These are phyloP conservation scores for Trichoderma gracile DNA, from an alignment of 2,329 filamentous ascomycete genomes.

Conservation along the genomic window DNA sequence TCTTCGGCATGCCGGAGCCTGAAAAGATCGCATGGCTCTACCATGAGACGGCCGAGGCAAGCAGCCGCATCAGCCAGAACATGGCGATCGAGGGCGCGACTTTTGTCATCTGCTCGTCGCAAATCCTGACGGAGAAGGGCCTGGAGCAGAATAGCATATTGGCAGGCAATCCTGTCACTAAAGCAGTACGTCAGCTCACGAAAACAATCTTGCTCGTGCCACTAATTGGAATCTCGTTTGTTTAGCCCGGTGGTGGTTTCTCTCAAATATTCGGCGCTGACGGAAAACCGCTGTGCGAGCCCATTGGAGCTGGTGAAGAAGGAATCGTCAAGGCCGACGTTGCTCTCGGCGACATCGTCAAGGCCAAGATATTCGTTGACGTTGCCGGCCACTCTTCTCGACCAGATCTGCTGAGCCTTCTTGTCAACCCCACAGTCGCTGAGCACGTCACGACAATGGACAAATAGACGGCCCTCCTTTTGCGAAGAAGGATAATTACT, in stretches of 20 bases:
- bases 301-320: constrained; percentile 33
- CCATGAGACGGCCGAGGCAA: constrained; percentile 39
- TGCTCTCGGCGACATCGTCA: constrained; percentile 50
- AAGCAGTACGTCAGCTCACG: constrained; percentile 28
- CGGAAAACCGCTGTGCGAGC: constrained; percentile 35
- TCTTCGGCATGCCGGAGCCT: constrained; percentile 37
- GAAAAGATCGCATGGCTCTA: constrained; percentile 39
- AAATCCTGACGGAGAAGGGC: constrained; percentile 44
- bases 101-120: constrained; percentile 44
- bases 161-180: constrained; percentile 41
- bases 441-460: constrained; percentile 6
- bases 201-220: not conserved
- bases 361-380: constrained; percentile 40
- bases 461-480: not conserved
- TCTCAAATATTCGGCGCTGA: constrained; percentile 57
- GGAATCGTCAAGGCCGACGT: constrained; percentile 54
- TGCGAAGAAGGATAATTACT: not conserved
- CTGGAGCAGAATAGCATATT: constrained; percentile 42
- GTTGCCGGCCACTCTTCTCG: constrained; percentile 54
- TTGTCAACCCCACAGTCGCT: constrained; percentile 47
- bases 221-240: not conserved
- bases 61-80: constrained; percentile 41
- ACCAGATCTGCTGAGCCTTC: constrained; percentile 54
- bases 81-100: constrained; percentile 48
- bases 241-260: constrained; percentile 48